Conservation (phyloP, 768 basidiomycete species). For the Psilocybe azurescens region DNA sequence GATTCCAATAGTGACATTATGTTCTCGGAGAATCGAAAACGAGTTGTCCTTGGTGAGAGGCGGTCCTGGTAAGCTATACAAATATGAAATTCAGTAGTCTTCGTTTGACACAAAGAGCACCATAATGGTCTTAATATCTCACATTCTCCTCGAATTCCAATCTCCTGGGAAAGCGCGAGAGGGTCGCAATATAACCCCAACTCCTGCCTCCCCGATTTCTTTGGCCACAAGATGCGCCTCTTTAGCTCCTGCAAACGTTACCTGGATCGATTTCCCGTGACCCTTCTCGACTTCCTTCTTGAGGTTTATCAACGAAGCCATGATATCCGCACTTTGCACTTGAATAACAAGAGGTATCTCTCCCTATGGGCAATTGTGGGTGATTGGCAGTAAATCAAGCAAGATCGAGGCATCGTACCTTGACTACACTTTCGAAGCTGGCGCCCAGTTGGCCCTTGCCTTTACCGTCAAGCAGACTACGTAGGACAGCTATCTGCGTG, state of each 20-base stretch:
- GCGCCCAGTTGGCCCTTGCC: constrained; percentile 43
- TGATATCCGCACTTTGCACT: constrained; percentile 70
- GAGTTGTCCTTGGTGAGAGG: constrained; percentile 56
- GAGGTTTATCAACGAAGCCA: constrained; percentile 65
- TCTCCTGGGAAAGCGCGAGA: constrained; percentile 67
- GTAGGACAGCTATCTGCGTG: constrained; percentile 68
- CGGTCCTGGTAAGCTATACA: constrained; percentile 44
- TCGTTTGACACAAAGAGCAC: background rate
- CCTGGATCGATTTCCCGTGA: constrained; percentile 42
- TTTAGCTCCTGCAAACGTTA: constrained; percentile 60
- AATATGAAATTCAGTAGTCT: background rate
- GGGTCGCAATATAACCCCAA: constrained; percentile 75
- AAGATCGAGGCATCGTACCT: constrained; percentile 37
- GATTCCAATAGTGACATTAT: constrained; percentile 74
- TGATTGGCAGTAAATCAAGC: background rate
- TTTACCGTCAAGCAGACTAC: constrained; percentile 50
- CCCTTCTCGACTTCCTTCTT: constrained; percentile 63
- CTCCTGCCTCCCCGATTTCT: constrained; percentile 66
- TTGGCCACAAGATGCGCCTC: constrained; percentile 79
- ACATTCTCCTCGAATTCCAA: constrained; percentile 74
- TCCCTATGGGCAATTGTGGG: constrained; percentile 40
- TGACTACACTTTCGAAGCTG: constrained; percentile 48
- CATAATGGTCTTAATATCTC: constrained; percentile 17
- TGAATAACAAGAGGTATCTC: constrained; percentile 63
- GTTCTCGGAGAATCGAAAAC: constrained; percentile 56